Conservation (phyloP, 176 grass and related monocot genomes). For the Bothriochloa decipiens region DNA sequence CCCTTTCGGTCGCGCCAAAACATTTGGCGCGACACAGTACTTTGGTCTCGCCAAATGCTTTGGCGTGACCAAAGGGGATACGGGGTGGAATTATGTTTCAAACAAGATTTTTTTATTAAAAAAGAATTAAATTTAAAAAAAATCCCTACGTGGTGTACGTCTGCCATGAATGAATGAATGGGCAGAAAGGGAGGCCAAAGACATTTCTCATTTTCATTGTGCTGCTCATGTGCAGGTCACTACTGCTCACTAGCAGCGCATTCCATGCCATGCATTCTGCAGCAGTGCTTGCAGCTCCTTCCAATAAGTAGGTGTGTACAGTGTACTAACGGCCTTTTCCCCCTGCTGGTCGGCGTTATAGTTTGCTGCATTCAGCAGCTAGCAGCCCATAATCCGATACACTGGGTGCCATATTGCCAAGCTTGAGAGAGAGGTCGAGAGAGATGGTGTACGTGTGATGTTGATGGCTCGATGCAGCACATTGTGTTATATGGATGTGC, state of each 20-base stretch:
- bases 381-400: conserved; percentile 16
- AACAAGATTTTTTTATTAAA: too few species aligned
- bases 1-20: too few species aligned
- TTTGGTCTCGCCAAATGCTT: too few species aligned
- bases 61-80: too few species aligned
- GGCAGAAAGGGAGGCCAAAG: conserved; percentile 30
- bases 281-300: neutral
- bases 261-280: too few species aligned
- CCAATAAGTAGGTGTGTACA: neutral
- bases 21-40: too few species aligned
- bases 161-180: conserved; percentile 36
- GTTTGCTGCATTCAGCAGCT: neutral
- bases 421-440: neutral
- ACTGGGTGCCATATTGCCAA: neutral
- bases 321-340: neutral
- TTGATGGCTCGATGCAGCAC: conserved; percentile 13
- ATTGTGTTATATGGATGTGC: neutral
- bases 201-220: conserved; percentile 7
- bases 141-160: too few species aligned
- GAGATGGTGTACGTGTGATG: neutral
- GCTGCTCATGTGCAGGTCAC: conserved; percentile 19
- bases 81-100: too few species aligned
- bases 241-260: too few species aligned
- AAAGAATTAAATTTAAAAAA: too few species aligned
- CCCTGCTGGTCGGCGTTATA: neutral